Base-by-base conservation (phyloP, 345 rosid species). In the Nephelium lappaceum region DNA sequence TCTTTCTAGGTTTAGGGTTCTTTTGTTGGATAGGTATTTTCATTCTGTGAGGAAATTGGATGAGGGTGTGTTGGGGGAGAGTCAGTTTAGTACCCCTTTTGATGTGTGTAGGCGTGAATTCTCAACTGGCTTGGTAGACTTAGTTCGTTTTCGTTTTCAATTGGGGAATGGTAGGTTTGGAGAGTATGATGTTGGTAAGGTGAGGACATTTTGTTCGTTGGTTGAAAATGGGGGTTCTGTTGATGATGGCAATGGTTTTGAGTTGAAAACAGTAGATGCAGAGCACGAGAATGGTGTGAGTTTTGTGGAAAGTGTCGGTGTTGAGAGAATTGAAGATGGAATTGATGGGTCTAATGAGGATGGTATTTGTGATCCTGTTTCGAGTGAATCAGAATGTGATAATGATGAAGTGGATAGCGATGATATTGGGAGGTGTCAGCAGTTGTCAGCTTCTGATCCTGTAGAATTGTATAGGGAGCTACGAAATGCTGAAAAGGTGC, bases 401-500 rank as follows among this genome's bases (percentile, higher is more conserved):
- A n/a, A 53, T 57, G 79, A 79, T 38, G 82, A 58, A 39, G n/a
- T 19, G 70, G 66, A 76, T 60, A 75, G 42, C 68, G 62, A 76
- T 24, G 68, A 69, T 19, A 58, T 36, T 39, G 55, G 3, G 8
- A 67, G 58, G 71, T 81, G 73, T 67, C 41, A 31, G 72, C 69
- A 73, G 31, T 68, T 89, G 23, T 86, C 81, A 24, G 82, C 39
- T 8, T 27, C 75, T 64, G 90, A 90, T 80, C 98, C 96, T 65
- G 82, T 84, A 69, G 92, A 86, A 19, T 65, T 92, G 63, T 93
- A 89, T 77, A 67, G 47, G 60, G 93, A 92, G 81, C 92, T 95
- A 68, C 75, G 82, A 19, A 72, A 78, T 69, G 78, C 79, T 51
- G 86, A 86, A 80, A 79, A 64, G 81, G 75, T 81, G 43, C 83